Percentiles rank a stretch among this genome's conserved stretches.
Conservation (phyloP, 2,329 filamentous ascomycete genomes). For the Cladophialophora chaetospira region DNA sequence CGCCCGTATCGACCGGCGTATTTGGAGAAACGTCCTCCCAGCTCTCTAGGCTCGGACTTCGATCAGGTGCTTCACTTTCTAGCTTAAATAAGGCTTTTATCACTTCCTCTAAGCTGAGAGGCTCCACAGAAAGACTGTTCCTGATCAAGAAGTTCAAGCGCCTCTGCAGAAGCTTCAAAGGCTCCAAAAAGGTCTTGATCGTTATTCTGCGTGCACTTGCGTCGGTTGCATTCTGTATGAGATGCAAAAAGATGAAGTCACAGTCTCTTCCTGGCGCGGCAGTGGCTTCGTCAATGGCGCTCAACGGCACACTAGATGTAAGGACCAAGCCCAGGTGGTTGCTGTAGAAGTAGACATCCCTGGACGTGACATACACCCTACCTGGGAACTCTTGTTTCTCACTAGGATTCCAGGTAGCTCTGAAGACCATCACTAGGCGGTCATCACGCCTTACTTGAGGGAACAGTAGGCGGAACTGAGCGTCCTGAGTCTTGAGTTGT, state of each 20-base stretch:
- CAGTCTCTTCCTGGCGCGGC: conserved; percentile 86
- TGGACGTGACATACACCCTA: conserved; percentile 82
- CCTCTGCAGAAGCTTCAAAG: conserved; percentile 76
- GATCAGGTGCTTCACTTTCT: conserved; percentile 62
- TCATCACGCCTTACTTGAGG: conserved; percentile 75
- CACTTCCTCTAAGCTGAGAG: conserved; percentile 67
- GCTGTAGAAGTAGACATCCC: conserved; percentile 94
- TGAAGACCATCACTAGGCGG: conserved; percentile 86
- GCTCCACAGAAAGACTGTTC: conserved; percentile 72
- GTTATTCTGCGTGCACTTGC: conserved; percentile 72
- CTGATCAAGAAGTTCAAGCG: conserved; percentile 84
- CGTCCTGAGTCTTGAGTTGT: conserved; percentile 81
- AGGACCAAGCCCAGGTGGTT: conserved; percentile 90
- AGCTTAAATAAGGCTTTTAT: conserved; percentile 73
- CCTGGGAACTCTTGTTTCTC: conserved; percentile 78
- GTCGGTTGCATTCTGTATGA: conserved; percentile 64
- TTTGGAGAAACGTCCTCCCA: conserved; percentile 79
- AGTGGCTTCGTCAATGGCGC: conserved; percentile 82
- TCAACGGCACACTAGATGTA: conserved; percentile 74
- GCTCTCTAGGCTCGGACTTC: conserved; percentile 77
- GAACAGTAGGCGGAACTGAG: conserved; percentile 90
- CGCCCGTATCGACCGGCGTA: conserved; percentile 63
- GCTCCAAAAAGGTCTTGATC: conserved; percentile 90
- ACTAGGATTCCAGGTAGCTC: conserved; percentile 82
- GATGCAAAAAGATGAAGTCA: conserved; percentile 87